Evolutionary conservation across 1,284 basidiomycete species (phyloP).

Genomic region (Malassezia nana): DNA sequence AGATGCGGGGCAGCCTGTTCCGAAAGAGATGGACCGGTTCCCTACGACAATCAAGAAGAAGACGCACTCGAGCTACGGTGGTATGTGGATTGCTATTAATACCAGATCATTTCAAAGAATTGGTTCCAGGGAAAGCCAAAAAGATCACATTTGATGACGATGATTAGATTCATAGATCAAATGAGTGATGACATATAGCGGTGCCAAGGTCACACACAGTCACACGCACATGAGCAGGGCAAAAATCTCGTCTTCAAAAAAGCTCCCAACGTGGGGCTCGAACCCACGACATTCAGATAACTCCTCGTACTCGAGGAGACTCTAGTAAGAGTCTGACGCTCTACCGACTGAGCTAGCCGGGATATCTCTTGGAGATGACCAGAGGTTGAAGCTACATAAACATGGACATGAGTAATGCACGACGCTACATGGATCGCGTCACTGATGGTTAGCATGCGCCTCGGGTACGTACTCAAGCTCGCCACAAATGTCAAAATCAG

Average conservation of each 20-base stretch:
- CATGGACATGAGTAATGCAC: too few species aligned
- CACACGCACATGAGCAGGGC: too few species aligned
- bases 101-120: conserved; percentile 47
- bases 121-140: conserved; percentile 64
- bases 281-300: conserved; percentile 28
- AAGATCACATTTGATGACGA: conserved; percentile 45
- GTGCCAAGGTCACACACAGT: too few species aligned
- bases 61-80: conserved; percentile 59
- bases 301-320: conserved; percentile 16
- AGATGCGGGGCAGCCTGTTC: conserved; percentile 67
- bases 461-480: conserved; percentile 46
- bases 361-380: conserved; percentile 7
- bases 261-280: conserved; percentile 29
- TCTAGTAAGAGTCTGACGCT: conserved; percentile 35
- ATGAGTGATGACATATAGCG: neutral
- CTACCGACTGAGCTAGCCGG: conserved; percentile 40
- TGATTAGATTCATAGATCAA: conserved; percentile 9
- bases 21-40: conserved; percentile 73
- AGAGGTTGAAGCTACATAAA: neutral
- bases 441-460: conserved; percentile 4
- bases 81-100: neutral
- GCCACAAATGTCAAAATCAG: conserved; percentile 56
- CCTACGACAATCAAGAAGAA: conserved; percentile 93
- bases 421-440: neutral
- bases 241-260: too few species aligned